These are phyloP conservation scores for Sugiyamaella lignohabitans DNA, from an alignment of 805 yeast genomes.

Conservation along the genomic window DNA sequence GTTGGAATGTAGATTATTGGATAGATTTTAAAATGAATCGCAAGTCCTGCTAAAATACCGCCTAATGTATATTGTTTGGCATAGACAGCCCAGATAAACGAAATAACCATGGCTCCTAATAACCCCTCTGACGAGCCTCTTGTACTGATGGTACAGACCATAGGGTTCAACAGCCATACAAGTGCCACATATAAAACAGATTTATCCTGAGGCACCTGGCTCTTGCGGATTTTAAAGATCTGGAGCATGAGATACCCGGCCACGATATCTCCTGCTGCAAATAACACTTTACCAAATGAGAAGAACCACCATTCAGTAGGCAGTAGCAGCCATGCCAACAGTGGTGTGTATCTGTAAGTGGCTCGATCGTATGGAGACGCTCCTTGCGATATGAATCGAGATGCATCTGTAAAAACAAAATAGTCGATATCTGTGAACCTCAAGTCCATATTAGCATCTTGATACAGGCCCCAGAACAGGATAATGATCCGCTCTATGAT, in stretches of 20 bases:
- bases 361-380: conserved; percentile 77
- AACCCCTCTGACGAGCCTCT: conserved; percentile 92
- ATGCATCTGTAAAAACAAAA: conserved; percentile 89
- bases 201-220: conserved; percentile 25
- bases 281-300: conserved; percentile 73
- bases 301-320: conserved; percentile 52
- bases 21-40: conserved; percentile 86
- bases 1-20: conserved; percentile 86
- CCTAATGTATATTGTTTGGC: conserved; percentile 33
- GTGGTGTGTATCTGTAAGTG: conserved; percentile 90
- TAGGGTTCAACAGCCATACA: conserved; percentile 88
- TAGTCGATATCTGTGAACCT: conserved; percentile 94
- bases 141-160: conserved; percentile 89
- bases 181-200: conserved; percentile 33
- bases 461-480: conserved; percentile 75
- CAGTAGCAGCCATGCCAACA: conserved; percentile 72
- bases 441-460: conserved; percentile 71
- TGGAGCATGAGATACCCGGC: conserved; percentile 63
- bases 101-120: conserved; percentile 67
- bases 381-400: conserved; percentile 54
- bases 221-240: conserved; percentile 32
- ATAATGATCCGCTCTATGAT: conserved; percentile 47
- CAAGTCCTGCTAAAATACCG: conserved; percentile 54
- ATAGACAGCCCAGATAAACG: conserved; percentile 44
- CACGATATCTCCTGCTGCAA: conserved; percentile 68